Evolutionary conservation across 1,139 yeast genomes (phyloP), one percentile per base, ranked within the genome.

Genomic region (Debaryomyces psychrophilus): DNA sequence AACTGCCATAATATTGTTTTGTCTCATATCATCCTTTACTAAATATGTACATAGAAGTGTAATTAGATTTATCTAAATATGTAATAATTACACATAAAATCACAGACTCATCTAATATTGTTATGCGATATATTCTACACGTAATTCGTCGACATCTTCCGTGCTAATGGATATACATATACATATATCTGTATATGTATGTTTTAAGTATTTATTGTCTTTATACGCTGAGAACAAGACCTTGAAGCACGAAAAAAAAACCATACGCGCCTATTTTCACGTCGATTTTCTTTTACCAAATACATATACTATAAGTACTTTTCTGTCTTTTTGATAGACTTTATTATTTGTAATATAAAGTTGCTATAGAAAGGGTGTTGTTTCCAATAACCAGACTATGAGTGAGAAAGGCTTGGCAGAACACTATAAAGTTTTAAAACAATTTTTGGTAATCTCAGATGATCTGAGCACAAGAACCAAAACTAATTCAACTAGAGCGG

Each of bases 401-500:
- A 64, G 65, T 53, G 76, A 68, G 48, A 62, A 60, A 50, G 74
- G 68, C 52, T 65, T 74, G 56, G 70, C 66, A 44, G 75, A 66
- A 52, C 82, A 79, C 59, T 75, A 78, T 57, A 69, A 66, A 56
- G 82, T 74, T 52, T 69, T 81, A 56, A 76, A 75, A 54, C 79
- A 75, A 59, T 81, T 78, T 55, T 72, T 81, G 29, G 81, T 74
- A 47, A 71, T 76, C 34, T 79, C 83, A 5, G 77, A 74, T 51
- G 85, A 79, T 51, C 67, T 62, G 57, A 59, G 67, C 39, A 58
- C 77, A 9, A 69, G 78, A 31, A 58, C 69, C 33, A 75, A 79
- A 48, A 59, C 73, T 38, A 68, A 69, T 54, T 73, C 89, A 17
- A 66, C 82, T 44, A 65, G 92, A 50, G 89, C 90, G 17, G 82